These are phyloP conservation scores for Vanderwaltozyma yarrowii DNA, from an alignment of 805 yeast genomes.

Conservation along the genomic window DNA sequence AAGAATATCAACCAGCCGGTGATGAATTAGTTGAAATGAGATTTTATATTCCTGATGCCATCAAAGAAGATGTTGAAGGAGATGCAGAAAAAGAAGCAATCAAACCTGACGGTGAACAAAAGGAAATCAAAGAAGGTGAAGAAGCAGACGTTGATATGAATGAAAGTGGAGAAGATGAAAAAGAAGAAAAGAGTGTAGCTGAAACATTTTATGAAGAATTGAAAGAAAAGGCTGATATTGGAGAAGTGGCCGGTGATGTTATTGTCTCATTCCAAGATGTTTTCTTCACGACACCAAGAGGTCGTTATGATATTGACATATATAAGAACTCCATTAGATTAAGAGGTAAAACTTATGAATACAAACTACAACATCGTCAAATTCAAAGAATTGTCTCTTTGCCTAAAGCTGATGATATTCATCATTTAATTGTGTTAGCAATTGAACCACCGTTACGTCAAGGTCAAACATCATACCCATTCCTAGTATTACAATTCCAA, in stretches of 20 bases:
- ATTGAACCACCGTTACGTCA: constrained; percentile 96
- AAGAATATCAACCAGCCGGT: constrained; percentile 59
- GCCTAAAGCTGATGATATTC: constrained; percentile 90
- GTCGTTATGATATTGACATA: constrained; percentile 95
- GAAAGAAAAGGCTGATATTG: constrained; percentile 88
- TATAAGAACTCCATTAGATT: constrained; percentile 77
- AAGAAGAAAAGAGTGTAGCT: constrained; percentile 51
- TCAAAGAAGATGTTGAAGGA: constrained; percentile 39
- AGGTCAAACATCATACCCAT: constrained; percentile 95
- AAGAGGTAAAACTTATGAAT: constrained; percentile 96
- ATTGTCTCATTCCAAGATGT: constrained; percentile 88
- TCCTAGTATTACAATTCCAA: constrained; percentile 78
- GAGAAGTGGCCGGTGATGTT: constrained; percentile 89
- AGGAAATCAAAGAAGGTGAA: constrained; percentile 4
- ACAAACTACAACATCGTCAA: constrained; percentile 83
- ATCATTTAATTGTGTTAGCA: constrained; percentile 78
- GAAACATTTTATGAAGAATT: constrained; percentile 80
- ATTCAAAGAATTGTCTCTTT: constrained; percentile 83
- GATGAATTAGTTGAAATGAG: constrained; percentile 95
- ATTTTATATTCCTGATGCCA: constrained; percentile 84
- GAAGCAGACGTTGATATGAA: constrained; percentile 18
- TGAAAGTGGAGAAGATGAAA: constrained; percentile 2
- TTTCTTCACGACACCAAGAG: constrained; percentile 92
- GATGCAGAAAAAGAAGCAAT: constrained; percentile 14
- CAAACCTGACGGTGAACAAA: constrained; percentile 29